Evolutionary conservation across 495 filamentous ascomycete genomes (phyloP).

Genomic region (Podospora pseudocomata): DNA sequence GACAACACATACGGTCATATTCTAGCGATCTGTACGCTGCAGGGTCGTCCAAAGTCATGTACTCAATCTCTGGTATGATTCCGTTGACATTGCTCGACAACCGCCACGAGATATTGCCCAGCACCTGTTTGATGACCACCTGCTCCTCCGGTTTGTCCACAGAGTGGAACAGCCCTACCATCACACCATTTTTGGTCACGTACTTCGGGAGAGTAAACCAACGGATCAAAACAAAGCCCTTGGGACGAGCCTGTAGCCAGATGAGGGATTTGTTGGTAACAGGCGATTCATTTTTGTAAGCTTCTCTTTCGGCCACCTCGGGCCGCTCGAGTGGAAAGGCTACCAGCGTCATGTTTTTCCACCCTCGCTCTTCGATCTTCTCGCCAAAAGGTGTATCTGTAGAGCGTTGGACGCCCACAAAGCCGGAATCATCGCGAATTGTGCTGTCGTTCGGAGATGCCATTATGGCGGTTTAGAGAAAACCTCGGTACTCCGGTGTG

Average conservation of each 20-base stretch:
- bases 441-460: background rate
- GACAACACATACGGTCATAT: background rate
- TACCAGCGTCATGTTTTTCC: background rate
- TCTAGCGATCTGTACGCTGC: background rate
- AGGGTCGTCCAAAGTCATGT: background rate
- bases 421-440: background rate
- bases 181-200: background rate
- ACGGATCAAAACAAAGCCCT: background rate
- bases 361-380: background rate
- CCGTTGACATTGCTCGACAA: background rate
- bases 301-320: background rate
- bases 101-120: background rate
- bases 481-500: no score
- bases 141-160: slow-evolving; percentile 14
- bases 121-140: slow-evolving; percentile 15
- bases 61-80: background rate
- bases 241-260: background rate
- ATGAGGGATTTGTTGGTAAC: background rate
- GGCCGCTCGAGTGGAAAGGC: background rate
- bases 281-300: background rate
- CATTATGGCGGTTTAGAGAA: background rate
- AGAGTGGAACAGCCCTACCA: slow-evolving; percentile 12
- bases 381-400: background rate
- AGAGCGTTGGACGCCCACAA: background rate
- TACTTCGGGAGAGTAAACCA: background rate